Conservation (phyloP, 1,284 basidiomycete species). For the Ustilago vetiveriae region DNA sequence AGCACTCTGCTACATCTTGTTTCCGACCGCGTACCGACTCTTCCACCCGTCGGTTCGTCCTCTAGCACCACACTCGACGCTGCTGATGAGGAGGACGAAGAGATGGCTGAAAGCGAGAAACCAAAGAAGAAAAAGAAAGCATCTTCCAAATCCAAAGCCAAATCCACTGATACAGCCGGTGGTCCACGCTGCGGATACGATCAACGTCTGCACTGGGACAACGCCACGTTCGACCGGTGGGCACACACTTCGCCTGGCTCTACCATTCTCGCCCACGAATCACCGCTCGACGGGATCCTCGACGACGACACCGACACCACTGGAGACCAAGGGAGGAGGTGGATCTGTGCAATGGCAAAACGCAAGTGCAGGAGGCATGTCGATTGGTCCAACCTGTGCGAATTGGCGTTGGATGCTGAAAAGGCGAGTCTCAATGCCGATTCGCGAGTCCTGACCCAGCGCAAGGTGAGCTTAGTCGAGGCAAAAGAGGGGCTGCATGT, state of each 20-base stretch:
- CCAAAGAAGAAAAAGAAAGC: slow-evolving; percentile 21
- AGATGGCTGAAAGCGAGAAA: slow-evolving; percentile 9
- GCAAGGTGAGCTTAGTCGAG: slow-evolving; percentile 18
- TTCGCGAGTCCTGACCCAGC: slow-evolving; percentile 17
- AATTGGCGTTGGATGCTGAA: slow-evolving; percentile 31
- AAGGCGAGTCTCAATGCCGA: slow-evolving; percentile 36
- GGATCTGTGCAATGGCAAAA: slow-evolving; percentile 29
- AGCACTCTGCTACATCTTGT: slow-evolving; percentile 39
- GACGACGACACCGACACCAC: slow-evolving; percentile 7
- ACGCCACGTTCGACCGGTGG: slow-evolving; percentile 29
- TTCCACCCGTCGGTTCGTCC: slow-evolving; percentile 22
- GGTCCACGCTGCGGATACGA: slow-evolving; percentile 51
- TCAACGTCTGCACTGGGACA: slow-evolving; percentile 39
- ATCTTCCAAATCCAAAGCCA: slow-evolving; percentile 3
- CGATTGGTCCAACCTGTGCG: slow-evolving; percentile 46
- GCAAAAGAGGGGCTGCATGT: not conserved
- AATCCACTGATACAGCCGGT: slow-evolving; percentile 1
- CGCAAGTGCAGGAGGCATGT: slow-evolving; percentile 44
- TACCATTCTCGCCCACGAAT: slow-evolving; percentile 18
- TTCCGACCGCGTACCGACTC: slow-evolving; percentile 34
- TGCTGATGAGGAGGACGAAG: slow-evolving; percentile 9
- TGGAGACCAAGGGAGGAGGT: not conserved
- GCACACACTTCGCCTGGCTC: slow-evolving; percentile 5
- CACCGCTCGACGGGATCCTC: slow-evolving; percentile 25
- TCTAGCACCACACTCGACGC: slow-evolving; percentile 1